A percentile compares a stretch with the other conserved stretches of the same genome.
Conservation (phyloP, 139 green algal genomes). For the Nannochloris sp. region DNA sequence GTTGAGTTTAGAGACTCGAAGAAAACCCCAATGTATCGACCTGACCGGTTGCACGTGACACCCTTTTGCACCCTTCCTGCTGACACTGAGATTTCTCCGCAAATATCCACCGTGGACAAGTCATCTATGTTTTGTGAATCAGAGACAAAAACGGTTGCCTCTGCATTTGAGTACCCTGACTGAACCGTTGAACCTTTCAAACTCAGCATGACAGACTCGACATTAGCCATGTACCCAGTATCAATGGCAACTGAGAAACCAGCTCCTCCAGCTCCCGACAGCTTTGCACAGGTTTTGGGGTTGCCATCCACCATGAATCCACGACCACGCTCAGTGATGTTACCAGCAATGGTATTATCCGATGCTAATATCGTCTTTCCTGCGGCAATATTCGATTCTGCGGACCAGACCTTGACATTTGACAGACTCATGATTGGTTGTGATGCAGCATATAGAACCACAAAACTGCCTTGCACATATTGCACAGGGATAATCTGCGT, state of each 20-base stretch:
- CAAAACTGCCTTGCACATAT: constrained; percentile 12
- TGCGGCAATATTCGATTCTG: constrained; percentile 16
- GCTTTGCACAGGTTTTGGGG: background rate
- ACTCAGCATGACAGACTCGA: background rate
- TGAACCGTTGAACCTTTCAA: background rate
- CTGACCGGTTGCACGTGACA: background rate
- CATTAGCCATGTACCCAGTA: background rate
- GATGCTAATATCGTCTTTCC: constrained; percentile 14
- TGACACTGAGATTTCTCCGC: background rate
- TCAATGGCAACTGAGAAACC: background rate
- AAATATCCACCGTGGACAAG: background rate
- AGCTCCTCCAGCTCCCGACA: background rate
- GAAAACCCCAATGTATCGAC: constrained; percentile 5
- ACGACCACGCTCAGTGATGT: background rate
- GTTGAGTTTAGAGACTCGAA: background rate
- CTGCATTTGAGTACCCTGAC: background rate
- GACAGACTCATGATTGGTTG: constrained; percentile 12
- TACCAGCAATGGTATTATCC: background rate
- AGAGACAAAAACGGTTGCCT: background rate
- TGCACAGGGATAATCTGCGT: constrained; percentile 1
- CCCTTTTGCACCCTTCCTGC: background rate
- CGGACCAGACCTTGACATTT: constrained; percentile 19
- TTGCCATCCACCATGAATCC: background rate
- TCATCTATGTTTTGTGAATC: background rate
- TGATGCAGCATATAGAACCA: constrained; percentile 13